Base-by-base conservation (phyloP, 1,284 basidiomycete species). In the Hortiboletus rubellus region DNA sequence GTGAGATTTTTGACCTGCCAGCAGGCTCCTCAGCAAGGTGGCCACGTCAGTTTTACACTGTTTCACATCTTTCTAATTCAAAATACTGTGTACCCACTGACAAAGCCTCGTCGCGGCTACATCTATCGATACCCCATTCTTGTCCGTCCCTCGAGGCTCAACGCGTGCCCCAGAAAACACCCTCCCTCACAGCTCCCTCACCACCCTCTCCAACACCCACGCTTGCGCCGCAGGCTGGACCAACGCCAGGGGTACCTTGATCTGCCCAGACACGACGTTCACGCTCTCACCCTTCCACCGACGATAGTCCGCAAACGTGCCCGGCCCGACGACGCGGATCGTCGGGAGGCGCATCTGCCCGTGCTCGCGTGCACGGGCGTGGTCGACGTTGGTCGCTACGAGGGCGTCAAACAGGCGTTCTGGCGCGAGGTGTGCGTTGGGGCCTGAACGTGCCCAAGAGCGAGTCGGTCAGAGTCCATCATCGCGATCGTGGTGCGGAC, bases 211-310 rank as follows among this genome's bases (percentile, higher is more conserved):
- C 43, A 38, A 33, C 1, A 66, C 42, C 66, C 64, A 68, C 27
- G 46, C 55, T 34, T 56, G 53, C 4, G 9, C 22, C 14, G 37
- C 38, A 1, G 52, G 52, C 17, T 60, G 33, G 5, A 47, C 7
- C 41, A 66, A n/a, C 18, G 64, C 51, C 5, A 55, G 5, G 0
- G 66, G 66, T 5, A 68, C 51, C 17, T 68, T 68, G 47, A 60
- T 57, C 46, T 66, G 66, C 14, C 52, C 59, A 3, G 54, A 34
- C 11, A 42, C 45, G 8, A 46, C 38, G 3, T 57, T 54, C 11
- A 34, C 18, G 2, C 2, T 34, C 40, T 61, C 34, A 12, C 24
- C 33, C 36, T 10, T 58, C 61, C 56, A 58, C 6, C 34, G 18
- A 33, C 62, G 64, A 34, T 62, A 66, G 12, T 60, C 59, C 3